Evolutionary conservation across 768 basidiomycete species (phyloP).

Genomic region (Auricularia sp.): DNA sequence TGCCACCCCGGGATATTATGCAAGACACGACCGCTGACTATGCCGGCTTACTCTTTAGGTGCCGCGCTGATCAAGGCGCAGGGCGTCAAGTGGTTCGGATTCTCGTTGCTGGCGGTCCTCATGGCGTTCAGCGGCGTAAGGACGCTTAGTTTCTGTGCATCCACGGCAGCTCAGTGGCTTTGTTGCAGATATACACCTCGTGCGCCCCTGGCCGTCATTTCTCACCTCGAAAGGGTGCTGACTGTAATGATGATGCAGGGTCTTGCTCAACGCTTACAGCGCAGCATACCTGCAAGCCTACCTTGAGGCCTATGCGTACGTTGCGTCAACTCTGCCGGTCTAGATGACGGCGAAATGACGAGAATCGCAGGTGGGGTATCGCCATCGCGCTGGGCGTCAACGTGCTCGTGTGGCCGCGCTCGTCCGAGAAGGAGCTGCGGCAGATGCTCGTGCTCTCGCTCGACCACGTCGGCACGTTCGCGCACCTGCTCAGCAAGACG

Average conservation of each 20-base stretch:
- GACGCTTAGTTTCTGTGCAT: not conserved
- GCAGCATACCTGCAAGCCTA: constrained; percentile 18
- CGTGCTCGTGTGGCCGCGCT: constrained; percentile 17
- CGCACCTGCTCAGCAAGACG: constrained; percentile 7
- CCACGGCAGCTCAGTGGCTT: not conserved
- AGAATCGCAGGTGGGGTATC: constrained; percentile 14
- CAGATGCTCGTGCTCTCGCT: constrained; percentile 17
- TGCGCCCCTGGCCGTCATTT: not conserved
- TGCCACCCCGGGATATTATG: not conserved
- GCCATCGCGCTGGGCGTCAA: constrained; percentile 20
- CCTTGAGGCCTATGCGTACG: constrained; percentile 14
- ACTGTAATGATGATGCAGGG: not conserved
- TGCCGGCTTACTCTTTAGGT: constrained; percentile 1
- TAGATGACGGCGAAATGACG: not conserved
- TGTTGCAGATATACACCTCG: constrained; percentile 14
- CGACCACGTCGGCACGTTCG: constrained; percentile 16
- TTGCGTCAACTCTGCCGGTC: not conserved
- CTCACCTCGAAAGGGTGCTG: too few relatives aligned
- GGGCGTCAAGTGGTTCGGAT: constrained; percentile 17
- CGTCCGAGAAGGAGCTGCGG: constrained; percentile 19
- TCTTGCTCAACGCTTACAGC: constrained; percentile 8
- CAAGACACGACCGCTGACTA: not conserved
- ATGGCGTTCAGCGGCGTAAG: constrained; percentile 16
- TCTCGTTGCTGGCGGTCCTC: constrained; percentile 18
- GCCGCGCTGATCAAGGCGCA: constrained; percentile 19